phyloP scores from a whole-genome alignment of 2,329 filamentous ascomycete genomes.

The Didymella pinodella region DNA sequence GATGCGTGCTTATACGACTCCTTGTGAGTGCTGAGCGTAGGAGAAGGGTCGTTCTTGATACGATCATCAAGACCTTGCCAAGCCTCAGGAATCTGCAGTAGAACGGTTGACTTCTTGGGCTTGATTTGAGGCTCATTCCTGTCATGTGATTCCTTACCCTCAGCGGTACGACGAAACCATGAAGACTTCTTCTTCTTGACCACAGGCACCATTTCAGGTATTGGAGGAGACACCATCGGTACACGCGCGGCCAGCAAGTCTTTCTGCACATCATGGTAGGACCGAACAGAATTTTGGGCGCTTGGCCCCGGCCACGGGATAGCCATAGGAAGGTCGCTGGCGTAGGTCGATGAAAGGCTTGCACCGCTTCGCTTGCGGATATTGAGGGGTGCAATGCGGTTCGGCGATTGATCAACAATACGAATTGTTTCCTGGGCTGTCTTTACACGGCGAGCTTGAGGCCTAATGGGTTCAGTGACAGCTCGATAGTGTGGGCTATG shows the following conservation, averaged over 20 bases:
- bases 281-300: conserved; percentile 23
- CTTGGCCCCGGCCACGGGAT: conserved; percentile 29
- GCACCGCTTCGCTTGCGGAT: conserved; percentile 60
- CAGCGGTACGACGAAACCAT: conserved; percentile 54
- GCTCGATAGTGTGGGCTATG: conserved; percentile 47
- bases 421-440: conserved; percentile 60
- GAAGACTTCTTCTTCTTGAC: conserved; percentile 56
- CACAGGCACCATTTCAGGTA: conserved; percentile 37
- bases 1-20: conserved; percentile 27
- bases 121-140: conserved; percentile 39
- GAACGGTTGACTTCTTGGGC: conserved; percentile 37
- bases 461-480: conserved; percentile 54
- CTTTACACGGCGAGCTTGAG: conserved; percentile 35
- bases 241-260: conserved; percentile 30
- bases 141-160: conserved; percentile 43
- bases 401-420: conserved; percentile 63
- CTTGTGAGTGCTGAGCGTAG: conserved; percentile 6
- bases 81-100: conserved; percentile 44
- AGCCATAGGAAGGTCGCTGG: conserved; percentile 22
- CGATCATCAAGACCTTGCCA: conserved; percentile 50
- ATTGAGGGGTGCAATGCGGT: conserved; percentile 61
- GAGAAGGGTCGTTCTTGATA: conserved; percentile 32
- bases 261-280: conserved; percentile 34
- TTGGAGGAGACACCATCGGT: conserved; percentile 16
- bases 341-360: conserved; percentile 35